Evolutionary conservation across 2,329 filamentous ascomycete genomes (phyloP).

Genomic region (Diaporthe humulicola): DNA sequence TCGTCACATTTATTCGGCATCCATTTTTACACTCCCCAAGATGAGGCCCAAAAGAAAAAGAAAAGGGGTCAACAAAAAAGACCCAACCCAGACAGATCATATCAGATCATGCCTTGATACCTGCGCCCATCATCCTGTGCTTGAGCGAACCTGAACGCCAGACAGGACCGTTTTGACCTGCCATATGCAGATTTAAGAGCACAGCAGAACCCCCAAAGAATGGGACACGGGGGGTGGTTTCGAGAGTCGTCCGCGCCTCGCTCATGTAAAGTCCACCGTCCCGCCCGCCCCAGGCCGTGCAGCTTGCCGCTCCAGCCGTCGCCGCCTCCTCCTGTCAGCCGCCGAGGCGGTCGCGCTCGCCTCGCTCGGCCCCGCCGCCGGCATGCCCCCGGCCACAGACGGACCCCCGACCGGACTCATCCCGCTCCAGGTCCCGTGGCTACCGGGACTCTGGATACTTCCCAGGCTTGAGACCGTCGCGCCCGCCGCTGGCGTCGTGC

Average conservation of each 20-base stretch:
- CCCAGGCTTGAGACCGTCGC: slow-evolving; percentile 62
- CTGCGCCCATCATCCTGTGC: background rate
- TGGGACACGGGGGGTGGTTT: background rate
- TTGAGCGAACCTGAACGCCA: slow-evolving; percentile 30
- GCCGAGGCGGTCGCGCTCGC: slow-evolving; percentile 53
- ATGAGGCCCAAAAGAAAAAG: background rate
- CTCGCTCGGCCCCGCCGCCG: slow-evolving; percentile 53
- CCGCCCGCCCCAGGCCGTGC: slow-evolving; percentile 51
- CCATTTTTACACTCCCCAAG: background rate
- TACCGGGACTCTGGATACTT: slow-evolving; percentile 59
- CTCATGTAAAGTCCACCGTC: slow-evolving; percentile 44
- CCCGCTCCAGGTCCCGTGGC: slow-evolving; percentile 67
- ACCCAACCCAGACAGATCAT: background rate
- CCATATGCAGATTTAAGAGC: slow-evolving; percentile 32
- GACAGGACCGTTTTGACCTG: slow-evolving; percentile 14
- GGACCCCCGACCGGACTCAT: slow-evolving; percentile 55
- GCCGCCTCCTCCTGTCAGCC: slow-evolving; percentile 67
- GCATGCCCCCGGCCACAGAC: slow-evolving; percentile 43
- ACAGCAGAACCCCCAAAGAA: background rate
- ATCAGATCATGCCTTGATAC: slow-evolving; percentile 17
- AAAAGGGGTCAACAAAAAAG: background rate
- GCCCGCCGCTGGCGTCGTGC: slow-evolving; percentile 52
- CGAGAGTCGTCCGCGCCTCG: background rate
- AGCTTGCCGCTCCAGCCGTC: slow-evolving; percentile 67
- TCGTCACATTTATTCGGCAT: slow-evolving; percentile 24